phyloP scores from a whole-genome alignment of 2,329 filamentous ascomycete species.

The Colletotrichum sublineola region DNA sequence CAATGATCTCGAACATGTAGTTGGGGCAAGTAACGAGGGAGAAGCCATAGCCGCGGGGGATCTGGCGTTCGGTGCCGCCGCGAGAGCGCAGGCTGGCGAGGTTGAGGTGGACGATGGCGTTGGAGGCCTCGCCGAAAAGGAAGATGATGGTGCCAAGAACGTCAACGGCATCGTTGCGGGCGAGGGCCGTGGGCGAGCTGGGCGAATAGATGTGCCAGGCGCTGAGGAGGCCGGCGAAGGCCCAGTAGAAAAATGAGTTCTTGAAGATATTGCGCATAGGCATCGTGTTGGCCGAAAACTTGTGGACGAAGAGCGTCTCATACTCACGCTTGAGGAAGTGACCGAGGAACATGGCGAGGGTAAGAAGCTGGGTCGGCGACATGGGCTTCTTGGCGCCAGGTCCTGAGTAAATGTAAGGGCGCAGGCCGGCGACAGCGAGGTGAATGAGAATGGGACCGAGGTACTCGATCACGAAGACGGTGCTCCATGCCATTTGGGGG shows the following conservation, averaged over 20 bases:
- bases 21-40: conserved; percentile 93
- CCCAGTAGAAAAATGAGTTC: conserved; percentile 96
- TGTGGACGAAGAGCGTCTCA: conserved; percentile 94
- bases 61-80: conserved; percentile 88
- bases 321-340: conserved; percentile 97
- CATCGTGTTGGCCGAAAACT: conserved; percentile 96
- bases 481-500: conserved; percentile 90
- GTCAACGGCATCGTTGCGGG: conserved; percentile 64
- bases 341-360: conserved; percentile 78
- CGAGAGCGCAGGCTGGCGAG: conserved; percentile 81
- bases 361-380: conserved; percentile 78
- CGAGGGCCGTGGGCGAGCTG: conserved; percentile 73
- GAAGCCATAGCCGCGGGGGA: conserved; percentile 89
- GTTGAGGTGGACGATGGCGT: conserved; percentile 83
- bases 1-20: conserved; percentile 92
- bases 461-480: conserved; percentile 96
- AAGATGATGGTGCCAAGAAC: conserved; percentile 80
- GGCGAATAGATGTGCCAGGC: conserved; percentile 90
- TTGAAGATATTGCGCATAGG: conserved; percentile 91
- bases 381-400: conserved; percentile 62
- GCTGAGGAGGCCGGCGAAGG: conserved; percentile 82
- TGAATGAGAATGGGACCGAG: conserved; percentile 92
- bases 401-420: conserved; percentile 71
- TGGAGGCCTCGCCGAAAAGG: conserved; percentile 82
- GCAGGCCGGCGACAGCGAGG: conserved; percentile 77